These are phyloP conservation scores for Novymonas esmeraldas DNA, from an alignment of 208 protist species.

Conservation along the genomic window DNA sequence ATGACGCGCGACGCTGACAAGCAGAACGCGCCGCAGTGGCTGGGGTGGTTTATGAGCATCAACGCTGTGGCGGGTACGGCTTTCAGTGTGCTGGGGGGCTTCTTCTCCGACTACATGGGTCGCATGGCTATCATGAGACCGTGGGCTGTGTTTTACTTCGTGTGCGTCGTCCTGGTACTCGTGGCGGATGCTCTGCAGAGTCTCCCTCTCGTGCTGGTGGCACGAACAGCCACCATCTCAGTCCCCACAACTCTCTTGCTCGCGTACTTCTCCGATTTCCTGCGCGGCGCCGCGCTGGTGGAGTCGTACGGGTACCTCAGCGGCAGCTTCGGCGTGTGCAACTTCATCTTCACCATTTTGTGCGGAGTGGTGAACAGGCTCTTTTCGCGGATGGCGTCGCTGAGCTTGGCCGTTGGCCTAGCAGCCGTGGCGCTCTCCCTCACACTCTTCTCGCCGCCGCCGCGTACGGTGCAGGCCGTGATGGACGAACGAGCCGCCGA, in stretches of 20 bases:
- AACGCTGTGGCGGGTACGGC: slow-evolving; percentile 43
- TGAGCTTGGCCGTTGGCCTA: slow-evolving; percentile 32
- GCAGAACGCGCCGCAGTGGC: slow-evolving; percentile 32
- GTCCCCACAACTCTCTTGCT: slow-evolving; percentile 46
- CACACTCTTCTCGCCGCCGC: slow-evolving; percentile 12
- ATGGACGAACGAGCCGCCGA: background rate
- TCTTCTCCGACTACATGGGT: slow-evolving; percentile 42
- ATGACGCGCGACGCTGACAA: slow-evolving; percentile 48
- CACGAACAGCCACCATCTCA: slow-evolving; percentile 36
- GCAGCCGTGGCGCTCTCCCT: slow-evolving; percentile 5
- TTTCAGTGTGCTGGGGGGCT: slow-evolving; percentile 36
- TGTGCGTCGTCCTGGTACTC: slow-evolving; percentile 31
- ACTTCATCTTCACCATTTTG: slow-evolving; percentile 35
- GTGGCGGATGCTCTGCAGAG: slow-evolving; percentile 12
- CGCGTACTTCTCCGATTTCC: slow-evolving; percentile 47
- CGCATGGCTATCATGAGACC: slow-evolving; percentile 35
- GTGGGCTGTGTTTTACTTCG: slow-evolving; percentile 44
- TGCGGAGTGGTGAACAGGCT: slow-evolving; percentile 36
- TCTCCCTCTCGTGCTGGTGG: slow-evolving; percentile 33
- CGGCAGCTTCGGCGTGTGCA: slow-evolving; percentile 38
- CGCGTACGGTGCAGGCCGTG: slow-evolving; percentile 6
- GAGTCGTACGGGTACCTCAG: slow-evolving; percentile 40
- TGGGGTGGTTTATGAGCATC: slow-evolving; percentile 46
- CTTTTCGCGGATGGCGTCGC: slow-evolving; percentile 21
- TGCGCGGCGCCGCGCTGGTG: slow-evolving; percentile 36